Evolutionary conservation across 495 filamentous ascomycete species (phyloP).

Genomic region (Penicillium ochrochloron): DNA sequence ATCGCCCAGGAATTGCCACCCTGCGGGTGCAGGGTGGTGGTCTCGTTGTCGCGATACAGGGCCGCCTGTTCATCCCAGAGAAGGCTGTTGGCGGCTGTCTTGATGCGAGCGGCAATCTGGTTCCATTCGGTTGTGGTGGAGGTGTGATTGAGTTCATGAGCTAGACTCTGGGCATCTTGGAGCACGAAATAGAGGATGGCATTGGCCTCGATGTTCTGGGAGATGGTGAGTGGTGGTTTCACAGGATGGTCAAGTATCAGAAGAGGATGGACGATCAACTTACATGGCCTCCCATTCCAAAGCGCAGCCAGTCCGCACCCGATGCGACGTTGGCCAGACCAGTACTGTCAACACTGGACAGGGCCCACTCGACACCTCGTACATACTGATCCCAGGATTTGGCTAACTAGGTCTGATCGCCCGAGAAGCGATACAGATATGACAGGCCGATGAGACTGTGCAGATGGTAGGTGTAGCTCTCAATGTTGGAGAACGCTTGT

Average conservation of each 20-base stretch:
- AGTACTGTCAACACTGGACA: constrained; percentile 47
- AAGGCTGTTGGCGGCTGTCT: constrained; percentile 35
- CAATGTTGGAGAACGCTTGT: constrained; percentile 46
- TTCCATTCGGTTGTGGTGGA: constrained; percentile 26
- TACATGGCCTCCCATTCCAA: constrained; percentile 43
- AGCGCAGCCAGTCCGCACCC: constrained; percentile 53
- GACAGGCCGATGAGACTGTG: constrained; percentile 59
- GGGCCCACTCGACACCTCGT: constrained; percentile 50
- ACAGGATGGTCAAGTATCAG: neutral
- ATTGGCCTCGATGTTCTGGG: constrained; percentile 41
- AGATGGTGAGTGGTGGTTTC: neutral
- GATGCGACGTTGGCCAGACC: constrained; percentile 56
- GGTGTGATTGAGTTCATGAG: constrained; percentile 29
- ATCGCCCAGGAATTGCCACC: constrained; percentile 54
- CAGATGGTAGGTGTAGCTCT: constrained; percentile 62
- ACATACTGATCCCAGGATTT: constrained; percentile 52
- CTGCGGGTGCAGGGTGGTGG: constrained; percentile 47
- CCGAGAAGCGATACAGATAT: constrained; percentile 57
- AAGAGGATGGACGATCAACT: constrained; percentile 6
- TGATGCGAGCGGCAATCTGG: constrained; percentile 24
- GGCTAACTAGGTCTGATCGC: constrained; percentile 50
- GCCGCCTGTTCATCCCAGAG: constrained; percentile 37
- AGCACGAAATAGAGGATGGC: constrained; percentile 43
- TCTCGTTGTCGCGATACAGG: constrained; percentile 44
- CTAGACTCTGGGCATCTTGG: constrained; percentile 32